Conservation (phyloP, 805 yeast species). For the Diddensiella transvaalensis region DNA sequence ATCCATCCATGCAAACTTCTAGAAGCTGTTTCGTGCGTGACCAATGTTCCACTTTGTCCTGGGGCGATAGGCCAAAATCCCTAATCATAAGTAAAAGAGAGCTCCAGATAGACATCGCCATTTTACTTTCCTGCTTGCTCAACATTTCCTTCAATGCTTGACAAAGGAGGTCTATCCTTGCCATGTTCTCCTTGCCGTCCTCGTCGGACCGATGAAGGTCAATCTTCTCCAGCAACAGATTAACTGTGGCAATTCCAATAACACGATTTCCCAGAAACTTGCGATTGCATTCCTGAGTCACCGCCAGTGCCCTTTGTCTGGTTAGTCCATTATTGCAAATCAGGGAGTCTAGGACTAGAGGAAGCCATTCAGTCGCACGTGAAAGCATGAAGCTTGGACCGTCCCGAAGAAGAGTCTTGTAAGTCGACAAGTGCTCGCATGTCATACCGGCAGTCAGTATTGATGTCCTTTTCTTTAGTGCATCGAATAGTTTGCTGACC, state of each 20-base stretch:
- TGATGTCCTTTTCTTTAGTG: constrained; percentile 14
- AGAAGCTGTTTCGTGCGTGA: constrained; percentile 13
- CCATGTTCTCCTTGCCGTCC: not conserved
- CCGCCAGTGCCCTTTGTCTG: constrained; percentile 19
- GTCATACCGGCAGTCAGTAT: constrained; percentile 17
- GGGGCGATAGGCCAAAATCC: constrained; percentile 16
- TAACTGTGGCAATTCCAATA: constrained; percentile 11
- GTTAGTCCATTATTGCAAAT: constrained; percentile 11
- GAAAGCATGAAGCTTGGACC: constrained; percentile 15
- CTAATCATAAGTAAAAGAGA: constrained; percentile 11
- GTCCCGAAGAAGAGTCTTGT: constrained; percentile 13
- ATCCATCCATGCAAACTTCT: constrained; percentile 14
- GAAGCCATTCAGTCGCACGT: constrained; percentile 19
- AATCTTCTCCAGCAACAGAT: not conserved
- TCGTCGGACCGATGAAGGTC: not conserved
- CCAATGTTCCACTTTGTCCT: constrained; percentile 17
- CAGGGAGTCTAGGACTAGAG: constrained; percentile 11
- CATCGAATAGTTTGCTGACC: constrained; percentile 16
- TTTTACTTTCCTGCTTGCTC: constrained; percentile 12
- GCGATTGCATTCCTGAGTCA: constrained; percentile 17
- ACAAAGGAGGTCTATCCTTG: not conserved
- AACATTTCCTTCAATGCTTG: not conserved
- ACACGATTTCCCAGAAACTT: constrained; percentile 13
- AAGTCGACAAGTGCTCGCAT: constrained; percentile 16
- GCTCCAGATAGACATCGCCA: constrained; percentile 20